A percentile compares a stretch with the other conserved stretches of the same genome.
Evolutionary conservation across 805 yeast species (phyloP).

Genomic region (Ogataea allantospora): DNA sequence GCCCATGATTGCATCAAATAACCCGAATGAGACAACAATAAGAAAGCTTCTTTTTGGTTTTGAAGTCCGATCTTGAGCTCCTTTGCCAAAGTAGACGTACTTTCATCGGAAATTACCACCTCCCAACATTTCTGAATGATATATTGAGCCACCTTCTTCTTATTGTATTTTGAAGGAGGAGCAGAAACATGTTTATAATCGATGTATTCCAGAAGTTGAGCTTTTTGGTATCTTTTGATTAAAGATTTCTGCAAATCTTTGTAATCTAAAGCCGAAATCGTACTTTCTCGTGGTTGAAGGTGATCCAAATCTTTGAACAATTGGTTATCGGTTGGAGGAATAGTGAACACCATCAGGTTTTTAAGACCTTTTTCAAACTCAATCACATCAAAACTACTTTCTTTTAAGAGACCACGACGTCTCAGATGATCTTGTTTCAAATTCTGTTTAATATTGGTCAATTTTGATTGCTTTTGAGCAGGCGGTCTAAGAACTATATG

Average conservation of each 20-base stretch:
- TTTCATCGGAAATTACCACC: constrained; percentile 15
- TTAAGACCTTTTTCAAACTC: constrained; percentile 32
- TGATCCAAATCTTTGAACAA: constrained; percentile 28
- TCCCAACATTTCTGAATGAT: constrained; percentile 30
- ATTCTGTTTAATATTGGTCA: constrained; percentile 16
- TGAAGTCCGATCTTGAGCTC: constrained; percentile 29
- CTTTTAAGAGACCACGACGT: constrained; percentile 1
- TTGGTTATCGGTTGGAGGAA: constrained; percentile 24
- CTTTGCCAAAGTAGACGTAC: not conserved
- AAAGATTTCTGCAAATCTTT: constrained; percentile 22
- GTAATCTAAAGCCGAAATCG: constrained; percentile 23
- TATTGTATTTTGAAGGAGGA: constrained; percentile 18
- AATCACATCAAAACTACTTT: constrained; percentile 17
- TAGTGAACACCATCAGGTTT: constrained; percentile 30
- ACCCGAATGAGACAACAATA: constrained; percentile 33
- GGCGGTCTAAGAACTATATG: constrained; percentile 30
- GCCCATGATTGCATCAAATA: constrained; percentile 35
- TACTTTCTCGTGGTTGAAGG: constrained; percentile 24
- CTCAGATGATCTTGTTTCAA: constrained; percentile 5
- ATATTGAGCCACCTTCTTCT: constrained; percentile 17
- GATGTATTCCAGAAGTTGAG: constrained; percentile 27
- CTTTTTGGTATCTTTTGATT: constrained; percentile 20
- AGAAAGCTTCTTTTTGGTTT: constrained; percentile 31
- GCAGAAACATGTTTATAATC: constrained; percentile 8
- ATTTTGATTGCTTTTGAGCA: constrained; percentile 22